Conservation (phyloP, 106 monocot species). For the Alisma plantagoaquatica region DNA sequence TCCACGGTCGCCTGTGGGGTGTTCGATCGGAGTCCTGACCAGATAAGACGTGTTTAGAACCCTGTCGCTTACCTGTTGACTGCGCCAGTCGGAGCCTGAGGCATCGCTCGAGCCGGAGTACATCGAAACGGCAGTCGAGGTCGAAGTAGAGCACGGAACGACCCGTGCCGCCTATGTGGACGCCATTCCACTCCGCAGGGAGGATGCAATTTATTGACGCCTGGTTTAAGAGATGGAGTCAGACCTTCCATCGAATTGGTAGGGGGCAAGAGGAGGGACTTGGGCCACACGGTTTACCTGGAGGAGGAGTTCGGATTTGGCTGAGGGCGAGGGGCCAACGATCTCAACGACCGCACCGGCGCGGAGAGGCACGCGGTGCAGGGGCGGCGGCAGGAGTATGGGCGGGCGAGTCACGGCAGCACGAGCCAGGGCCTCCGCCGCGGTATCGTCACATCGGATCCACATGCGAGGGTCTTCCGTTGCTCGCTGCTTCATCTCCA, state of each 20-base stretch:
- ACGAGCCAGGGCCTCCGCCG: slow-evolving; percentile 32
- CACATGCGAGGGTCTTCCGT: slow-evolving; percentile 32
- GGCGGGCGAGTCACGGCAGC: slow-evolving; percentile 34
- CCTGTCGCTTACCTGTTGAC: slow-evolving; percentile 6
- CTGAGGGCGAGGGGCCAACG: slow-evolving; percentile 77
- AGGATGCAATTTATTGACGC: slow-evolving; percentile 62
- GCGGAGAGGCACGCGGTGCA: slow-evolving; percentile 76
- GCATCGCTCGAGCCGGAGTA: slow-evolving; percentile 43
- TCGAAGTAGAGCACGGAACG: slow-evolving; percentile 57
- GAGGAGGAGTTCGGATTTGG: slow-evolving; percentile 68
- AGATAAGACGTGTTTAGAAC: too few species aligned
- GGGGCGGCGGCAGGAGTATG: slow-evolving; percentile 65
- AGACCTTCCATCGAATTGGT: too few species aligned
- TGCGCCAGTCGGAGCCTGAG: slow-evolving; percentile 40
- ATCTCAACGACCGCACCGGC: slow-evolving; percentile 86
- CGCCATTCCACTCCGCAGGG: slow-evolving; percentile 69
- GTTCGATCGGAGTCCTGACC: too few species aligned
- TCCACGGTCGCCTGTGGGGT: too few species aligned
- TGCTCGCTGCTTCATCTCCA: too few species aligned
- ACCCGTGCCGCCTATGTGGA: slow-evolving; percentile 70
- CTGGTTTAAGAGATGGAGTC: slow-evolving; percentile 13
- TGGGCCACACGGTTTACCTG: slow-evolving; percentile 21
- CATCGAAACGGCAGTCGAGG: slow-evolving; percentile 86
- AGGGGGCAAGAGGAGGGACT: not conserved
- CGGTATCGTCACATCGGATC: slow-evolving; percentile 58